Percentiles rank a stretch among this genome's conserved stretches.
These are phyloP conservation scores for Pseudoturritis turrita DNA, from an alignment of 345 rosid species.

Conservation along the genomic window DNA sequence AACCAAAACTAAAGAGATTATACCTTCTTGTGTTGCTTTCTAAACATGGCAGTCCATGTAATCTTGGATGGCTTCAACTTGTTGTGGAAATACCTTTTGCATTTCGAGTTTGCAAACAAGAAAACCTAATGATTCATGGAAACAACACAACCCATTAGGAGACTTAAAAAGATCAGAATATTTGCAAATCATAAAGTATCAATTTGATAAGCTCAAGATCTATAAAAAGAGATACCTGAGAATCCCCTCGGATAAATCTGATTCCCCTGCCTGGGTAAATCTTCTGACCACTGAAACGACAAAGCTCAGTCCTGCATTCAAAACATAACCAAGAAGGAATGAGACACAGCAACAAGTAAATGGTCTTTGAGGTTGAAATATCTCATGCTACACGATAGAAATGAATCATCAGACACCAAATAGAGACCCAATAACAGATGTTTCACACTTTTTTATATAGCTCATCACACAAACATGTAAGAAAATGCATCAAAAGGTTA, in stretches of 20 bases:
- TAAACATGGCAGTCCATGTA: constrained; percentile 73
- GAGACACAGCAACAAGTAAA: not conserved
- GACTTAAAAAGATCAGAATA: not conserved
- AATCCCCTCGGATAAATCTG: constrained; percentile 35
- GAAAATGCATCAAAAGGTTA: not conserved
- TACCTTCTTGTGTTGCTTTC: constrained; percentile 85
- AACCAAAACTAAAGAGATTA: not conserved
- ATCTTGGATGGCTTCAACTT: constrained; percentile 92
- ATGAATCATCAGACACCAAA: not conserved
- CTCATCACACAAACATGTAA: not conserved
- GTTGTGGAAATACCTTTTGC: constrained; percentile 93
- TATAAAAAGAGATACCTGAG: constrained; percentile 20
- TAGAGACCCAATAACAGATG: too few relatives aligned
- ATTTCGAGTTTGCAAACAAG: constrained; percentile 83
- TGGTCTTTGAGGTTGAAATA: not conserved
- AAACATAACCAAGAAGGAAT: not conserved
- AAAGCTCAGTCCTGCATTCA: constrained; percentile 32
- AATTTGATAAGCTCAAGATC: not conserved
- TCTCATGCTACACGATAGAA: not conserved
- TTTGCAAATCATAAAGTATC: not conserved
- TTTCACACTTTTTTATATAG: not conserved
- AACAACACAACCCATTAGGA: not conserved
- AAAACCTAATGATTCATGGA: constrained; percentile 49
- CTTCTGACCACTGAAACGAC: constrained; percentile 39
- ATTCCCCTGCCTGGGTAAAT: constrained; percentile 39